Evolutionary conservation across 1,284 basidiomycete genomes (phyloP), one percentile per base, ranked within the genome.

Genomic region (Macrocybe sp.): DNA sequence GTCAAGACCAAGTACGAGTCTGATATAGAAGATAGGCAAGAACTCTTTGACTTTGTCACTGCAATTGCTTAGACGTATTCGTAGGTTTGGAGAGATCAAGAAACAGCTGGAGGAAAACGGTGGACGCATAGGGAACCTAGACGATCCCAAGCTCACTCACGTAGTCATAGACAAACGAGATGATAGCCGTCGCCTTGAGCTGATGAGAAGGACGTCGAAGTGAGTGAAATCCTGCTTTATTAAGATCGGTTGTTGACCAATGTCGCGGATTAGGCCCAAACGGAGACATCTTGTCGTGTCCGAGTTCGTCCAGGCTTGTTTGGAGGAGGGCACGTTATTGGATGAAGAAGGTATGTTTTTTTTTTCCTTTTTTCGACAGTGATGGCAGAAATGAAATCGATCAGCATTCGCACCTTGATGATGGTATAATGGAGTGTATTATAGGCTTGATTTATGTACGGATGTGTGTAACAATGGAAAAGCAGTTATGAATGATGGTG

Each of bases 121-220:
- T 33, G 93, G 92, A 1, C 75, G 69, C 42, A 59, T 92, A 11
- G 80, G 75, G 4, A 77, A 76, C 47, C 68, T 96, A 2, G 66
- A 79, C 45, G 81, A 95, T 45, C 75, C 82, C 6, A 88, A 85
- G 58, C 69, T 96, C 32, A 95, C 93, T 0, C 93, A 96, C 63
- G 69, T 96, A 37, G 72, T 96, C 37, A 64, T 93, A 49, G 88
- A 94, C 65, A 86, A 85, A 63, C 76, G 83, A 8, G 89, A 92
- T 53, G 72, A 72, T 41, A 81, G 76, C 51, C 79, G 91, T 36
- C 80, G 91, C 45, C 63, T 79, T 37, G 78, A 84, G 48, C 69
- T 94, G 46, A 81, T 83, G 57, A 79, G 78, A 55, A 74, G 75
- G 45, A 91, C 89, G 7, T 78, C 85, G 7, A 75, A 82, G 89